Evolutionary conservation across 371 early-diverging fungal genomes (phyloP), one percentile per base, ranked within the genome.

Genomic region (Syncephalastrum sp.): DNA sequence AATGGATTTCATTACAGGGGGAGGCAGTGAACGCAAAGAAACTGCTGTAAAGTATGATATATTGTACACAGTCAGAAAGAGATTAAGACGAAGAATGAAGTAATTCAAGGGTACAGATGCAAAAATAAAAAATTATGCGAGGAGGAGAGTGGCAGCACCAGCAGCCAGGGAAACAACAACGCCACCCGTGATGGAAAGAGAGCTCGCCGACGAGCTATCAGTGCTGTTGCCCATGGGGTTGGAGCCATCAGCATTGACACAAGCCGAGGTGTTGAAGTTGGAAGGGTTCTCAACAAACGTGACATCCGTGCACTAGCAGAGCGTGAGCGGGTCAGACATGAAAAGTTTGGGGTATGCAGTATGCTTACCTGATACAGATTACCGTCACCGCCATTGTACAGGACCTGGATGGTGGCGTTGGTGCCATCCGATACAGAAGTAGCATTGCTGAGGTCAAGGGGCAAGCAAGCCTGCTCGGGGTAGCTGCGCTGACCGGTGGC

Each of bases 361-460:
- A 10, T 33, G 38, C 23, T 52, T 70, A 75, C 77, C 70, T 83
- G 83, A 60, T 85, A 84, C 17, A 87, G 65, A 12, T 57, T 56
- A 16, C 74, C 75, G 61, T 87, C 85, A 23, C 85, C 85, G 19
- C 77, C 84, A 47, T 82, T 75, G 55, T 72, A 85, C 5, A 74
- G 53, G 21, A 84, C 53, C 60, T 84, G 86, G 42, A 87, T 57
- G 25, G 84, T 84, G 23, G 79, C 85, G 49, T 72, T 75, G 52
- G 69, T 59, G 12, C 84, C 84, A 44, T 71, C 65, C 19, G 60
- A 64, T 14, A 74, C 70, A 19, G 52, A 63, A 25, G 70, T 27
- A 14, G 67, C 61, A 13, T 50, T 49, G 19, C 64, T 51, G 8
- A 83, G 50, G 50, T 78, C 64, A 14, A 79, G 46, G 8, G 76